Conservation (phyloP, 176 grass and related monocot genomes). For the Avena insularis region DNA sequence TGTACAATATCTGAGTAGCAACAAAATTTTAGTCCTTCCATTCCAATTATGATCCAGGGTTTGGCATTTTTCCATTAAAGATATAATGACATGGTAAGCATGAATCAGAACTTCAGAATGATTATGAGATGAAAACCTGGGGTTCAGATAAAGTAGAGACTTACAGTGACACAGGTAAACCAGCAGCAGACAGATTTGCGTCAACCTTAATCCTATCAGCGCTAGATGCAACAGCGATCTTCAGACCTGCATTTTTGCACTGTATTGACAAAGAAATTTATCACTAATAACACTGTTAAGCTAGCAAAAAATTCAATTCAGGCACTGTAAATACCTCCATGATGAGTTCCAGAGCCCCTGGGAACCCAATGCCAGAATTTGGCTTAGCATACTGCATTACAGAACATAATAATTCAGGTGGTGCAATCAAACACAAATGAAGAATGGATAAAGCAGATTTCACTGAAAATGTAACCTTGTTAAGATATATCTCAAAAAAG, state of each 20-base stretch:
- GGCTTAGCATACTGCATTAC: slow-evolving; percentile 87
- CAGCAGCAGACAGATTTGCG: slow-evolving; percentile 89
- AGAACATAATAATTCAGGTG: slow-evolving; percentile 43
- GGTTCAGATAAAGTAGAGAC: slow-evolving; percentile 47
- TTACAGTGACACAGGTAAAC: slow-evolving; percentile 78
- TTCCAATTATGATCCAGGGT: slow-evolving; percentile 4
- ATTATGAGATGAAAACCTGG: slow-evolving; percentile 19
- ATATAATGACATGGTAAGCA: slow-evolving; percentile 6
- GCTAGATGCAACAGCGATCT: slow-evolving; percentile 95
- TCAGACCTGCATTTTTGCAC: slow-evolving; percentile 90
- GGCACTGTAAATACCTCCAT: slow-evolving; percentile 64
- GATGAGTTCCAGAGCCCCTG: slow-evolving; percentile 89
- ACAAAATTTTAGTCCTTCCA: background rate
- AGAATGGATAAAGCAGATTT: slow-evolving; percentile 14
- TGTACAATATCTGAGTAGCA: slow-evolving; percentile 22
- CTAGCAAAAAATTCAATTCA: slow-evolving; percentile 26
- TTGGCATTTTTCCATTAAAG: background rate
- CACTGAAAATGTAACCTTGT: slow-evolving; percentile 61
- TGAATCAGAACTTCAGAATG: slow-evolving; percentile 1
- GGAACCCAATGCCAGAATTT: slow-evolving; percentile 89
- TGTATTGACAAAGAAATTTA: slow-evolving; percentile 42
- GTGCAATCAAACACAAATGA: slow-evolving; percentile 13
- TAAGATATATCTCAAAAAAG: slow-evolving; percentile 93
- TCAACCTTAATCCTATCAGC: slow-evolving; percentile 96
- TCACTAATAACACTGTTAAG: slow-evolving; percentile 21